phyloP scores from a whole-genome alignment of 148 eudicot genomes.

The Amaranthus cruentus region DNA sequence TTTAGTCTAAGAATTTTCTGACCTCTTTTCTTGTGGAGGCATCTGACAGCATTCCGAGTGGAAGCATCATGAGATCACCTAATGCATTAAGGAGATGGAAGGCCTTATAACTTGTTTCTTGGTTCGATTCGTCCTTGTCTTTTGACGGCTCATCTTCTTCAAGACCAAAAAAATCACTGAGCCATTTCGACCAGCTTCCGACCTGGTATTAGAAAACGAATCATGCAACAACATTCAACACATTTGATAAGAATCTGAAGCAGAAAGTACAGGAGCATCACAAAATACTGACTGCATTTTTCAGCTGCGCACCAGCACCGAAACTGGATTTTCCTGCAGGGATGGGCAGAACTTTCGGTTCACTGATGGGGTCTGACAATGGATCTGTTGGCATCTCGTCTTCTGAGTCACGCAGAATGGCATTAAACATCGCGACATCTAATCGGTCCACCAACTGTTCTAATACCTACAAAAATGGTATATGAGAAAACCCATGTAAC shows the following conservation, averaged over 20 bases:
- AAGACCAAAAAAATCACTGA: conserved; percentile 65
- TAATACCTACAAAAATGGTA: conserved; percentile 52
- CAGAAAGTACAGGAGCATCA: background rate
- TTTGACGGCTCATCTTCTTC: conserved; percentile 44
- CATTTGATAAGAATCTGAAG: background rate
- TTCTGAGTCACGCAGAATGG: conserved; percentile 80
- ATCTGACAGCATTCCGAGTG: conserved; percentile 80
- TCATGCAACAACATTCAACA: conserved; percentile 2
- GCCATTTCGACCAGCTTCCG: conserved; percentile 91
- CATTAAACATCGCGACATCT: conserved; percentile 96
- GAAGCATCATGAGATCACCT: conserved; percentile 98
- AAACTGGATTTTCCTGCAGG: conserved; percentile 90
- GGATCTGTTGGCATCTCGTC: conserved; percentile 94
- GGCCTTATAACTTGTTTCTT: conserved; percentile 45
- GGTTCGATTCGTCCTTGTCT: conserved; percentile 25
- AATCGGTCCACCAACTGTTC: conserved; percentile 80
- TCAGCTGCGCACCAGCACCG: conserved; percentile 89
- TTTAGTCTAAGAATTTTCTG: background rate
- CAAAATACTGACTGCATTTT: conserved; percentile 74
- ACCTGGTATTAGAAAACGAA: conserved; percentile 37
- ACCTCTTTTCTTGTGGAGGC: conserved; percentile 75
- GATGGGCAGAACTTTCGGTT: conserved; percentile 77
- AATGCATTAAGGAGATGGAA: conserved; percentile 79
- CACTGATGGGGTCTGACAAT: conserved; percentile 77
- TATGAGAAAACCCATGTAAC: too few species aligned